These are phyloP conservation scores for Whalleya microplaca DNA, from an alignment of 2,329 filamentous ascomycete species.

Conservation along the genomic window DNA sequence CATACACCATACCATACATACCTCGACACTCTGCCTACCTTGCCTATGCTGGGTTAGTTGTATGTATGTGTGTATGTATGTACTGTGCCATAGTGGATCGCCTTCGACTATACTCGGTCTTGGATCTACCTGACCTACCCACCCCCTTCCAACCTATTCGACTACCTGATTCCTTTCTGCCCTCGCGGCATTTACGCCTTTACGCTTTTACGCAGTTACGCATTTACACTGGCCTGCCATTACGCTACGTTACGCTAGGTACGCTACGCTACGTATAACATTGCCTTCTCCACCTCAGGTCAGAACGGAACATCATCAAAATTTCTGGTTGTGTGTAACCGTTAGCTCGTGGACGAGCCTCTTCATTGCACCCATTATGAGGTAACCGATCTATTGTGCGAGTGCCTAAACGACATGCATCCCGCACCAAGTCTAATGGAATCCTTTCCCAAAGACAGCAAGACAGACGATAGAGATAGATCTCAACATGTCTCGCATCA, in stretches of 20 bases:
- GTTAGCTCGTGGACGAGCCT: slow-evolving; percentile 22
- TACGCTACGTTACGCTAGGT: background rate
- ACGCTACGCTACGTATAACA: background rate
- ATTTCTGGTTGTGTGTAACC: background rate
- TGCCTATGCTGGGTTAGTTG: too few relatives aligned
- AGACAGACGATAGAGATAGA: slow-evolving; percentile 37
- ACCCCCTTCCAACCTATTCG: background rate
- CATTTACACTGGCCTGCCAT: background rate
- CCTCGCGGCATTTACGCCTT: background rate
- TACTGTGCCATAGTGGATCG: background rate
- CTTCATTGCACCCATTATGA: slow-evolving; percentile 36
- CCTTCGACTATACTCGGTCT: background rate
- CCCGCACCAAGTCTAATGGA: slow-evolving; percentile 41
- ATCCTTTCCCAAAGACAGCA: slow-evolving; percentile 40
- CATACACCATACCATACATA: slow-evolving; percentile 5
- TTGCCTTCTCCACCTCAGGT: background rate
- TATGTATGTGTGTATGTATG: too few relatives aligned
- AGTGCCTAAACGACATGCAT: slow-evolving; percentile 39
- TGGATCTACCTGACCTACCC: background rate
- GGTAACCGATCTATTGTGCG: slow-evolving; percentile 34
- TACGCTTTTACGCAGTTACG: too few relatives aligned
- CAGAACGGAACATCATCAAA: background rate
- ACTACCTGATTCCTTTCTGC: background rate
- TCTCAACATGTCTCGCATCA: slow-evolving; percentile 32
- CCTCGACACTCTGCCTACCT: background rate